Conservation (phyloP, 2,329 filamentous ascomycete species). For the Penicillium hordei region DNA sequence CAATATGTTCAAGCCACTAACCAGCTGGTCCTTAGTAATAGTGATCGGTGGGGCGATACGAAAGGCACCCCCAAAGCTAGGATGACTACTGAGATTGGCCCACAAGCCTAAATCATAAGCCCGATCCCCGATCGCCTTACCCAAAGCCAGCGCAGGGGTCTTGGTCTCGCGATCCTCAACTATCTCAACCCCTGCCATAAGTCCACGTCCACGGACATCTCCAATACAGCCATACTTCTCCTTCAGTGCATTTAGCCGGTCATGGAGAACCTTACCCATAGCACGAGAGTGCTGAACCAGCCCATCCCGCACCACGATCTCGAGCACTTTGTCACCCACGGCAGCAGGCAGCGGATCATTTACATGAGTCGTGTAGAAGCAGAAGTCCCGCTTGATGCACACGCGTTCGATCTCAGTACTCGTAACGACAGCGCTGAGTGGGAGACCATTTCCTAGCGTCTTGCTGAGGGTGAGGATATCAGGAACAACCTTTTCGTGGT, state of each 20-base stretch:
- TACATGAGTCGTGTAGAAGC: constrained; percentile 62
- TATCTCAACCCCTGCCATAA: constrained; percentile 61
- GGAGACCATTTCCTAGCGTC: constrained; percentile 61
- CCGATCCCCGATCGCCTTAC: constrained; percentile 47
- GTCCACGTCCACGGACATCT: constrained; percentile 59
- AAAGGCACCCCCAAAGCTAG: constrained; percentile 58
- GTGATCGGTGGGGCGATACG: constrained; percentile 62
- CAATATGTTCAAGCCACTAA: constrained; percentile 55
- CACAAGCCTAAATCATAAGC: constrained; percentile 57
- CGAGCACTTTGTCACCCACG: constrained; percentile 61
- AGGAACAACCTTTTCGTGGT: constrained; percentile 51
- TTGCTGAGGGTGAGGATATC: constrained; percentile 63
- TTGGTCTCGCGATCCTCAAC: constrained; percentile 53
- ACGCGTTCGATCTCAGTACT: constrained; percentile 53
- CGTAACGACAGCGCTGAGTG: constrained; percentile 58
- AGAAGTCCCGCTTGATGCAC: constrained; percentile 51
- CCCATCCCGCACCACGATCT: constrained; percentile 59
- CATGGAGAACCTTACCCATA: constrained; percentile 50
- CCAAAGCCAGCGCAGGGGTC: constrained; percentile 49
- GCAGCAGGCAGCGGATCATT: constrained; percentile 62
- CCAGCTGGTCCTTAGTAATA: constrained; percentile 52
- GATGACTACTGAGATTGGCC: constrained; percentile 57
- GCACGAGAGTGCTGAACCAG: constrained; percentile 49
- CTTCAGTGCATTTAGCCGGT: constrained; percentile 49
- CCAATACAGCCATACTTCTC: constrained; percentile 60